Evolutionary conservation across 495 filamentous ascomycete genomes (phyloP).

Genomic region (Daldinia grandis): DNA sequence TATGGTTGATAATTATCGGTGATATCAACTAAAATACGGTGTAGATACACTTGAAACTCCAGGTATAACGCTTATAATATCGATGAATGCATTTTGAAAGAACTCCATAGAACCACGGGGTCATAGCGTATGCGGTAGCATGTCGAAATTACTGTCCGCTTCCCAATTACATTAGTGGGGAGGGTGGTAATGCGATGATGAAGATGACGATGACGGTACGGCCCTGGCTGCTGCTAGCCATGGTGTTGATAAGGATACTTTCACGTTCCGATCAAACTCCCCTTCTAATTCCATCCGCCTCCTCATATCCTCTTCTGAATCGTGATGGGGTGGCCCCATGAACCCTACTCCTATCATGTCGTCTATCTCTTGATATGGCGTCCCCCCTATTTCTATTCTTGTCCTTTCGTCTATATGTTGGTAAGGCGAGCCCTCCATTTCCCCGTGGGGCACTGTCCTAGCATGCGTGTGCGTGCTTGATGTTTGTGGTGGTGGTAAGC

Average conservation of each 20-base stretch:
- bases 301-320: constrained; percentile 22
- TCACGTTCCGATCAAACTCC: constrained; percentile 37
- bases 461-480: constrained; percentile 19
- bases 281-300: constrained; percentile 35
- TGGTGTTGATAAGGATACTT: constrained; percentile 30
- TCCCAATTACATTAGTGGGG: constrained; percentile 12
- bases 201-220: constrained; percentile 15
- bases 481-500: constrained; percentile 3
- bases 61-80: background rate
- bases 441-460: constrained; percentile 34
- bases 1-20: background rate
- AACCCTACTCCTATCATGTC: background rate
- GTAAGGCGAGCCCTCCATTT: constrained; percentile 32
- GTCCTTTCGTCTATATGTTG: constrained; percentile 14
- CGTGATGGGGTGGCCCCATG: background rate
- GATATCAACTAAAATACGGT: background rate
- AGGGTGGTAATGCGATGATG: constrained; percentile 27
- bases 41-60: background rate
- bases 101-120: background rate
- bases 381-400: constrained; percentile 4
- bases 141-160: background rate
- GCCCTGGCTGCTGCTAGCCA: constrained; percentile 26
- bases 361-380: background rate
- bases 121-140: background rate
- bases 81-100: background rate